Percentiles rank a stretch among this genome's conserved stretches.
These are phyloP conservation scores for Leccinum sublutescens DNA, from an alignment of 768 basidiomycete species.

Conservation along the genomic window DNA sequence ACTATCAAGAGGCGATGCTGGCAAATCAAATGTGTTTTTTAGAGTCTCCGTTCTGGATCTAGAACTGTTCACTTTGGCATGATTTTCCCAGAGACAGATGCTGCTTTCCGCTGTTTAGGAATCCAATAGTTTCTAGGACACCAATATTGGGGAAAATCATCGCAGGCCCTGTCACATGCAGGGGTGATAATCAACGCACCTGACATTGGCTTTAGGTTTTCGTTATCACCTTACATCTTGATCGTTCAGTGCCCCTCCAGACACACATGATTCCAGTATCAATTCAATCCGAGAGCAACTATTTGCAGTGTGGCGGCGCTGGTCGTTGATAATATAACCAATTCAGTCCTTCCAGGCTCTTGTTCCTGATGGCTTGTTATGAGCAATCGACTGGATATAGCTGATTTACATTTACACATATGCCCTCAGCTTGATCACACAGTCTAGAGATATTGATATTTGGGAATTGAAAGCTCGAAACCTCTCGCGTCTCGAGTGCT, in stretches of 20 bases:
- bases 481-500: neutral
- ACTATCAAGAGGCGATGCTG: neutral
- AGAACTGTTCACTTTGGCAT: neutral
- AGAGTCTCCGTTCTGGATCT: neutral
- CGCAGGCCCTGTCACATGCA: conserved; percentile 1
- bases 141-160: neutral
- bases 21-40: neutral
- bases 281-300: neutral
- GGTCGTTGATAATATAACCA: neutral
- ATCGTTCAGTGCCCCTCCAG: neutral
- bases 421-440: neutral
- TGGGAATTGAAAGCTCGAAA: too few species aligned
- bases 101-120: neutral
- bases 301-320: neutral
- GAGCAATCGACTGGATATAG: neutral
- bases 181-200: neutral
- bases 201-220: neutral
- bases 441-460: neutral
- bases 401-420: neutral
- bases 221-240: neutral
- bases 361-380: neutral
- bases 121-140: neutral
- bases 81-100: conserved; percentile 1
- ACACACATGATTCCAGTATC: neutral
- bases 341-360: neutral